Evolutionary conservation across 2,329 filamentous ascomycete species (phyloP).

Genomic region (Didymella lethalis): DNA sequence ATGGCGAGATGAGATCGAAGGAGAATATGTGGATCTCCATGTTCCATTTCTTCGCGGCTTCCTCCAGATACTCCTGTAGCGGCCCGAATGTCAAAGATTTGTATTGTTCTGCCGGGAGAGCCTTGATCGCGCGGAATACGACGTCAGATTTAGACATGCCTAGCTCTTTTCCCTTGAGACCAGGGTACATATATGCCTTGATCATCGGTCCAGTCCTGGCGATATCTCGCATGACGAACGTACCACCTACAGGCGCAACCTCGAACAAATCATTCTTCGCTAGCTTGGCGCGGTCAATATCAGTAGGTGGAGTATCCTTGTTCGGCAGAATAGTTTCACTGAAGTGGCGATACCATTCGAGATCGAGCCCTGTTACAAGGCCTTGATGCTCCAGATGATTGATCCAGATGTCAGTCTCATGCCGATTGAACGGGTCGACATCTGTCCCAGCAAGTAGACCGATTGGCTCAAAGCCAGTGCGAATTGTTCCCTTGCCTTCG

Average conservation of each 20-base stretch:
- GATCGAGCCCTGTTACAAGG: slow-evolving; percentile 20
- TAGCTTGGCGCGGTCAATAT: slow-evolving; percentile 17
- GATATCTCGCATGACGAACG: slow-evolving; percentile 24
- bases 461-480: slow-evolving; percentile 25
- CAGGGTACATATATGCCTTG: slow-evolving; percentile 24
- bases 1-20: slow-evolving; percentile 21
- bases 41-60: slow-evolving; percentile 2
- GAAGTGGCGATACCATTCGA: slow-evolving; percentile 25
- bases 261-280: slow-evolving; percentile 20
- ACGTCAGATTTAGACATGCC: slow-evolving; percentile 19
- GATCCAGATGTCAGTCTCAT: slow-evolving; percentile 22
- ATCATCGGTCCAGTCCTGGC: slow-evolving; percentile 20
- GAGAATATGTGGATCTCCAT: slow-evolving; percentile 24
- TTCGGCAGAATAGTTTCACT: slow-evolving; percentile 13
- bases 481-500: slow-evolving; percentile 23
- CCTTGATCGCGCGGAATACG: slow-evolving; percentile 14
- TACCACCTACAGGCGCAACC: slow-evolving; percentile 23
- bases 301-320: background rate
- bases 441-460: slow-evolving; percentile 20
- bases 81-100: background rate
- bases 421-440: slow-evolving; percentile 19
- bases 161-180: slow-evolving; percentile 19
- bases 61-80: slow-evolving; percentile 2
- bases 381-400: slow-evolving; percentile 18
- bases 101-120: background rate